A percentile compares a stretch with the other conserved stretches of the same genome.
Evolutionary conservation across 2,329 filamentous ascomycete genomes (phyloP).

Genomic region (Colletotrichum noveboracense): DNA sequence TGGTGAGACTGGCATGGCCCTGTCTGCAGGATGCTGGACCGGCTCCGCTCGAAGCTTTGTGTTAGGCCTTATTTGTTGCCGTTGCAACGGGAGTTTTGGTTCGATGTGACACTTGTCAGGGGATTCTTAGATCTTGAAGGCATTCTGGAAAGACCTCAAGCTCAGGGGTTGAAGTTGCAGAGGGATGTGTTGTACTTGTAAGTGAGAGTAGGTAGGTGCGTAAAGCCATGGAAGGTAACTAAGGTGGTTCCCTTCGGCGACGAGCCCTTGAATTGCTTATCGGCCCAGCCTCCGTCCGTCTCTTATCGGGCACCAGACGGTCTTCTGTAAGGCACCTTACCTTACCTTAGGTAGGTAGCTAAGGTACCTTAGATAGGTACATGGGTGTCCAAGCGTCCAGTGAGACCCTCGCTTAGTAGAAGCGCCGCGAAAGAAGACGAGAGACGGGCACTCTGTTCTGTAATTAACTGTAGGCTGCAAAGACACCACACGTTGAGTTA

Average conservation of each 20-base stretch:
- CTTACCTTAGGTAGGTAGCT: neutral
- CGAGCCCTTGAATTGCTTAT: neutral
- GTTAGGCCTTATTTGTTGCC: neutral
- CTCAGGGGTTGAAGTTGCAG: neutral
- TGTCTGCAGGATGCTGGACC: neutral
- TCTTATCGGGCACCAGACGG: neutral
- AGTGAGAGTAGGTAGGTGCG: neutral
- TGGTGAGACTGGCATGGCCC: conserved; percentile 1
- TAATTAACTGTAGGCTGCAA: too few species aligned
- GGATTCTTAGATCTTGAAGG: neutral
- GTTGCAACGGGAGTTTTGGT: neutral
- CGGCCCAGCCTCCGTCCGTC: neutral
- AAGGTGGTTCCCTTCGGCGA: neutral
- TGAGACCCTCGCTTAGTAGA: neutral
- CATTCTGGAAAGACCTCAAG: neutral
- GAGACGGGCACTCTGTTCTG: neutral
- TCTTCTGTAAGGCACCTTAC: neutral
- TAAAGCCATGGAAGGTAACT: too few species aligned
- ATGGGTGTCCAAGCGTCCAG: neutral
- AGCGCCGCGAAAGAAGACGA: neutral
- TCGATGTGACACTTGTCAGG: neutral
- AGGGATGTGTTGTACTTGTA: neutral
- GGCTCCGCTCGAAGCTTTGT: neutral
- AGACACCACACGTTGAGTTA: neutral
- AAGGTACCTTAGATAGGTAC: neutral